Conservation (phyloP, 495 filamentous ascomycete genomes). For the Penicillium nucicola region DNA sequence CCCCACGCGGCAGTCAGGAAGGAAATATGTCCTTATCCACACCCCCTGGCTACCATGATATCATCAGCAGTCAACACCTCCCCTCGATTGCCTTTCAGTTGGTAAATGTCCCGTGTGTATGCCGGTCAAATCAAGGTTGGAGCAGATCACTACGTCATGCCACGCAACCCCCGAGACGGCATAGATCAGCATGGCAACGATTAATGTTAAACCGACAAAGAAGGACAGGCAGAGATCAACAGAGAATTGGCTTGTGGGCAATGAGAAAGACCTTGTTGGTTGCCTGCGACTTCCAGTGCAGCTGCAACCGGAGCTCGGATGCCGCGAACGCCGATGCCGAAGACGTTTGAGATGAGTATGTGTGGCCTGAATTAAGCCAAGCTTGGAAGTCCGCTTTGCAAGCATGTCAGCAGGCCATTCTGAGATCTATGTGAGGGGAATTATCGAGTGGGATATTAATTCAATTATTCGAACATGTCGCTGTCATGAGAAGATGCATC, state of each 20-base stretch:
- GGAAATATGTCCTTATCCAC: not conserved
- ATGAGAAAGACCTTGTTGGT: not conserved
- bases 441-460: no score
- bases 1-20: not conserved
- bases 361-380: no score
- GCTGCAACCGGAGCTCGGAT: no score
- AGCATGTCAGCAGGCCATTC: no score
- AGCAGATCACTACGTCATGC: slow-evolving; percentile 2
- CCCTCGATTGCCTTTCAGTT: not conserved
- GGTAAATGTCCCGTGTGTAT: not conserved
- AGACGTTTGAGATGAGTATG: no score
- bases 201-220: no score
- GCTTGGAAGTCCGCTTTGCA: no score
- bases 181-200: not conserved
- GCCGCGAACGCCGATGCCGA: no score
- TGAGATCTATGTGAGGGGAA: no score
- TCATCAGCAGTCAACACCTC: not conserved
- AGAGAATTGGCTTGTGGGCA: not conserved
- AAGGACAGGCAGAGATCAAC: not conserved
- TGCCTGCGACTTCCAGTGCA: no score
- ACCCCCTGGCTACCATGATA: not conserved
- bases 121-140: not conserved
- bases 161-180: not conserved
- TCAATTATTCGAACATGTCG: no score
- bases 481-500: no score